Evolutionary conservation across 23 red algal genomes (phyloP).

Genomic region (Gracilaria vermiculophylla): DNA sequence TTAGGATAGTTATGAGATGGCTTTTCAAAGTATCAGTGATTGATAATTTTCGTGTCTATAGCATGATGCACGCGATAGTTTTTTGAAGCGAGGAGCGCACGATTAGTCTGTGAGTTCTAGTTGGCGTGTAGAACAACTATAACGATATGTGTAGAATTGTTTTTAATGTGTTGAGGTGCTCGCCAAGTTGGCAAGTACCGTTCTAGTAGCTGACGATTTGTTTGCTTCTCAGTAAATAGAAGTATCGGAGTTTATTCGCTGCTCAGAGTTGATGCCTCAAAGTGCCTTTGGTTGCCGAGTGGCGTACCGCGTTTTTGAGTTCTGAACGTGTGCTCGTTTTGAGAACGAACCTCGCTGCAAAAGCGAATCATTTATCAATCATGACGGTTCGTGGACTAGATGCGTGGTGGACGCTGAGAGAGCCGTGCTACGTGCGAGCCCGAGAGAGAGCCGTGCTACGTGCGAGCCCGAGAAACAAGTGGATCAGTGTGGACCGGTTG

Average conservation of each 20-base stretch:
- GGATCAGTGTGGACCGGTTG: no score
- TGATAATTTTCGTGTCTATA: not conserved
- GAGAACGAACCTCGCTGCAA: no score
- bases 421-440: no score
- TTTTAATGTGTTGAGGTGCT: not conserved
- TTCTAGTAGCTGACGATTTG: not conserved
- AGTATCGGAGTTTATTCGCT: not conserved
- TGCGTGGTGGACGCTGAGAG: no score
- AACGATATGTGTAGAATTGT: not conserved
- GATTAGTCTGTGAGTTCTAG: not conserved
- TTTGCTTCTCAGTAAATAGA: slow-evolving; percentile 11
- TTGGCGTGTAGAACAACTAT: not conserved
- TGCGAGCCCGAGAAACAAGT: no score
- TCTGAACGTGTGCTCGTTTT: no score
- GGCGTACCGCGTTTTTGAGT: no score
- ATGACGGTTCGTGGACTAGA: no score
- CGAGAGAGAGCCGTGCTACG: no score
- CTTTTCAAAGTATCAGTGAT: not conserved
- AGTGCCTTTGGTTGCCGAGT: no score
- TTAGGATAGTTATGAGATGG: not conserved
- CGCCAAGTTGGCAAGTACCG: not conserved
- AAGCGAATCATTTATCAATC: no score
- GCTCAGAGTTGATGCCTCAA: not conserved
- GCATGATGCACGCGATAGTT: slow-evolving; percentile 6
- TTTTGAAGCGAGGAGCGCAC: not conserved